Evolutionary conservation across 139 green algal genomes (phyloP), one percentile per base, ranked within the genome.

Genomic region (Astrephomene gubernaculifera): DNA sequence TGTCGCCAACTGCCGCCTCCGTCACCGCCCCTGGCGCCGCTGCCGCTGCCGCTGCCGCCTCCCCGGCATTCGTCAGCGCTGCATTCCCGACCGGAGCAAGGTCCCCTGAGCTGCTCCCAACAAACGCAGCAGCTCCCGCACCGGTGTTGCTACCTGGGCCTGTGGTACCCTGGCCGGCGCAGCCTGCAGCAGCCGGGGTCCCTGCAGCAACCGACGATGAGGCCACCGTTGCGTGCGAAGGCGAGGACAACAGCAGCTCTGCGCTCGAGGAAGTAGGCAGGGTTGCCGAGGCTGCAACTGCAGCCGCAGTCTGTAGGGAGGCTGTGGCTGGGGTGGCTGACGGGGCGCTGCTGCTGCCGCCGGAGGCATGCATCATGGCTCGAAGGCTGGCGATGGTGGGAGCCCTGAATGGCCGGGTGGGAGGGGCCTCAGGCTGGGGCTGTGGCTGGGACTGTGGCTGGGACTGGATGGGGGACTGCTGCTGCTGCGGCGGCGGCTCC

Each of bases 321-420:
- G n/a, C n/a, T n/a, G n/a, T n/a, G n/a, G n/a, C n/a, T n/a, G n/a
- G n/a, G n/a, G n/a, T n/a, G n/a, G n/a, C n/a, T n/a, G n/a, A n/a
- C n/a, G n/a, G n/a, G n/a, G n/a, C n/a, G n/a, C n/a, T n/a, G 57
- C 57, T 24, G 57, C 14, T n/a, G 57, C 57, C 57, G 57, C 57
- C 57, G 5, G 14, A 24, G 21, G 57, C n/a, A n/a, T 63, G 61
- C 76, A 44, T 72, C 41, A 72, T 72, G 22, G 76, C 76, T 6
- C 76, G 76, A 14, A 83, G 60, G 49, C 41, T 72, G 57, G 76
- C 76, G 39, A 83, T 49, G 41, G 76, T 73, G n/a, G 60, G 76
- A 2, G 74, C 72, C 29, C 33, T 53, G 71, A 79, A 64, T 22
- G 22, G 39, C 19, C 31, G 64, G n/a, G n/a, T n/a, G n/a, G n/a